Base-by-base conservation (phyloP, 306 rosid genomes). In the Acacia melanoxylon region DNA sequence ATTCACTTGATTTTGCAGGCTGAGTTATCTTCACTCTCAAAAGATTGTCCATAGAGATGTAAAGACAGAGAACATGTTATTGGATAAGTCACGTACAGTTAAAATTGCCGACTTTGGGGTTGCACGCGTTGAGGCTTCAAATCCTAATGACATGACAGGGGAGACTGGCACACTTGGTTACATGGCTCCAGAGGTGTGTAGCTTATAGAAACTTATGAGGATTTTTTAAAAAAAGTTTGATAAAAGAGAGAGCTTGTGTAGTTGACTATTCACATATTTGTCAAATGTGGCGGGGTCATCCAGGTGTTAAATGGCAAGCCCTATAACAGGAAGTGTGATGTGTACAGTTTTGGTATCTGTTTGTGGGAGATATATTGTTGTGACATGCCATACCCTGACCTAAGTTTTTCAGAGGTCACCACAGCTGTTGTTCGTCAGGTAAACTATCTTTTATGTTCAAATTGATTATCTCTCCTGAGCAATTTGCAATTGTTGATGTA, bases 101-200 rank as follows among this genome's bases (percentile, higher is more conserved):
- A 95, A 95, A 88, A 95, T 95, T 78, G 99, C 99, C 45, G 99
- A 95, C 86, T 95, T 95, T 82, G 99, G 99, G 68, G 99, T 95
- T 75, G 99, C 99, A 17, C 95, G 99, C 14, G 98, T 95, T 12
- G 99, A 95, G 88, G 99, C 99, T 40, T 95, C 99, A 81, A 95
- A 95, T 91, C 99, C 98, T 75, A 95, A 95, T 45, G 99, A 95
- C 86, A 95, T 95, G 99, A 95, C 99, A 19, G 99, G 99, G 85
- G 99, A 95, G 93, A 95, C 99, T 45, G 99, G 99, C 33, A 95
- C 99, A 15, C 98, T 95, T 58, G 99, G 99, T 85, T 95, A 95
- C 89, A 95, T 95, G 99, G 99, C 99, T 84, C 99, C 99, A 3
- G 99, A 95, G 99, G 99, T 95, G 80, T 87, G 78, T 51, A 16